Percentiles rank a stretch among this genome's conserved stretches.
These are phyloP conservation scores for Acer campestre DNA, from an alignment of 345 rosid species.

Conservation along the genomic window DNA sequence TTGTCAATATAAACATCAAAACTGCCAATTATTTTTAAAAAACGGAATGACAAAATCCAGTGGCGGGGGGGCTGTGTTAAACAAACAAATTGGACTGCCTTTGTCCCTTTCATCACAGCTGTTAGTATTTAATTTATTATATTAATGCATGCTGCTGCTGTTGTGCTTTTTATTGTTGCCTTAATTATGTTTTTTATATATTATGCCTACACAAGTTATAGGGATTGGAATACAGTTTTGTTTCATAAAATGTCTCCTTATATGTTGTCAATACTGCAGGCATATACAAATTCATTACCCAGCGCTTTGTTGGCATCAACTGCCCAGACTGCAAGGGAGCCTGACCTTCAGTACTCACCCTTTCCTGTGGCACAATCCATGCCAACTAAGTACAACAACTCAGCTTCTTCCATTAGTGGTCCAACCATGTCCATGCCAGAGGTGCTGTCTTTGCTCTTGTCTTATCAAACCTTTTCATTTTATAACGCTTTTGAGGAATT, in stretches of 20 bases:
- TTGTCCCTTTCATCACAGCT: neutral
- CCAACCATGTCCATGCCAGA: slow-evolving; percentile 78
- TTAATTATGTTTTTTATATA: neutral
- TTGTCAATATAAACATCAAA: neutral
- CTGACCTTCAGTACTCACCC: slow-evolving; percentile 80
- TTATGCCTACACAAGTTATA: no score
- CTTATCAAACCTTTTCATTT: neutral
- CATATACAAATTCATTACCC: slow-evolving; percentile 74
- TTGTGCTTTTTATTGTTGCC: neutral
- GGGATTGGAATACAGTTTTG: neutral
- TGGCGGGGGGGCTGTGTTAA: neutral
- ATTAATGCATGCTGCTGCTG: neutral
- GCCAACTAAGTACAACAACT: slow-evolving; percentile 66
- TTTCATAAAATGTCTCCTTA: neutral
- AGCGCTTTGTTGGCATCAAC: slow-evolving; percentile 68
- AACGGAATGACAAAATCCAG: neutral
- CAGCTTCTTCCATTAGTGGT: slow-evolving; percentile 68
- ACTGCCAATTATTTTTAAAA: neutral
- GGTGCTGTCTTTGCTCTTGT: slow-evolving; percentile 39
- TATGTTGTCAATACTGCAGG: slow-evolving; percentile 48
- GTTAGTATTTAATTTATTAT: neutral
- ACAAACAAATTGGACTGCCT: neutral
- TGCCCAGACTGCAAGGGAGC: slow-evolving; percentile 75
- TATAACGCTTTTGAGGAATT: neutral
- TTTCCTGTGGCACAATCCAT: slow-evolving; percentile 67